phyloP scores from a whole-genome alignment of 805 yeast species.

The Wickerhamiella qilinensis region DNA sequence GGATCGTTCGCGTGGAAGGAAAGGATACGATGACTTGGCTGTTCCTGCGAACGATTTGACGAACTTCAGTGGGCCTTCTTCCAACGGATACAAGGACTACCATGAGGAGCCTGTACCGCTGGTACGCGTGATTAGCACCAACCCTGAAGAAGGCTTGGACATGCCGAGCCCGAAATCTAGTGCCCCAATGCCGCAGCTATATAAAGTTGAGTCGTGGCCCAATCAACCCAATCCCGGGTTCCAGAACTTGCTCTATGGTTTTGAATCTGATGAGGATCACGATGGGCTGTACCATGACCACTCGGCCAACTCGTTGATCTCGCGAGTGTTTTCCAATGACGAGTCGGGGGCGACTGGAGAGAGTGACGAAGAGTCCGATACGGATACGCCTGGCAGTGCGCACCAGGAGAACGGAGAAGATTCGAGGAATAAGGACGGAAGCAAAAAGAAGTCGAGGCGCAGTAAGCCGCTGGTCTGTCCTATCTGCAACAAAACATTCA shows the following conservation, averaged over 20 bases:
- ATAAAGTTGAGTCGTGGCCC: not conserved
- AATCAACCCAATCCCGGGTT: not conserved
- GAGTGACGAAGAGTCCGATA: not conserved
- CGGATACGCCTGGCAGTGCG: not conserved
- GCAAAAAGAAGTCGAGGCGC: not conserved
- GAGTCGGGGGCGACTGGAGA: not conserved
- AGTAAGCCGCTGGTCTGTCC: slow-evolving; percentile 22
- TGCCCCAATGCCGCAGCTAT: not conserved
- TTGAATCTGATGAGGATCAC: not conserved
- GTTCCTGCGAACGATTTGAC: not conserved
- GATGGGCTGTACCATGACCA: not conserved
- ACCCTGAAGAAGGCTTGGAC: not conserved
- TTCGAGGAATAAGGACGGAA: too few relatives aligned
- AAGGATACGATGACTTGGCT: not conserved
- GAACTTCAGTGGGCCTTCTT: not conserved
- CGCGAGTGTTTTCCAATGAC: not conserved
- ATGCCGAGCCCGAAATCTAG: not conserved
- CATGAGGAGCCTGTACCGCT: not conserved
- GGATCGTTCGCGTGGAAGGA: not conserved
- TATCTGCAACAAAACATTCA: slow-evolving; percentile 36
- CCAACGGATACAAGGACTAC: not conserved
- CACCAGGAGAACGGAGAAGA: not conserved
- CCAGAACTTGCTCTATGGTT: not conserved
- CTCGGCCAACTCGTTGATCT: not conserved
- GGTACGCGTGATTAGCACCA: not conserved